Base-by-base conservation (phyloP, 2,329 filamentous ascomycete species). In the Hypoxylon sp. region DNA sequence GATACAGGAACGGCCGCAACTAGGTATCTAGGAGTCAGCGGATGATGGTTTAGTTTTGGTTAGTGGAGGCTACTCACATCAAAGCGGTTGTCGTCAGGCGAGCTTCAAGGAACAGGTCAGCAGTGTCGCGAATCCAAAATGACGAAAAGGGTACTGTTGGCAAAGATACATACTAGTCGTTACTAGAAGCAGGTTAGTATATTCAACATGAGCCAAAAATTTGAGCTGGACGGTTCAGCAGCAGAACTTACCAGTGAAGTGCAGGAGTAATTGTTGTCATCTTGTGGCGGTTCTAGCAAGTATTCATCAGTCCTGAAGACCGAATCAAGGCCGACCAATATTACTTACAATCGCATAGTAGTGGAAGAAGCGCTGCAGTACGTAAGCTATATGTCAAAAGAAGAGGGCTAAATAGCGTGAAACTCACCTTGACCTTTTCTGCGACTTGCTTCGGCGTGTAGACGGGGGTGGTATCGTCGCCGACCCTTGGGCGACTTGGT, bases 231-330 rank as follows among this genome's bases (percentile, higher is more conserved):
- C 29, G 8, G 29, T 3, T n/a, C 5, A 15, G 29, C 7, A n/a
- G 29, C 13, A 71, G 17, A 67, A 68, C 23, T 73, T 70, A 48
- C 29, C 68, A 72, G 60, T 87, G 85, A 33, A 85, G 76, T 3
- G 79, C 78, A 0, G 85, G 84, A 2, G 86, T 88, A 47, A 87
- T 72, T 1, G 81, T 81, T 0, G 85, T 88, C 78, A 84, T 83
- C 74, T 89, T 89, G 70, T 89, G 87, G 11, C 87, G 74, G 70
- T 89, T 88, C 29, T 33, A 7, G 13, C n/a, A n/a, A 33, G 67
- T 87, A 83, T 0, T 80, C 78, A 68, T 21, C 24, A 41, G 37
- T 38, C 15, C 10, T 37, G 33, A 17, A 17, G 9, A 37, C 2
- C 9, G 33, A n/a, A 8, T 6, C 8, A n/a, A 31, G 2, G 15